Evolutionary conservation across 2,329 filamentous ascomycete species (phyloP).

Genomic region (Exophiala phaeomuriformis): DNA sequence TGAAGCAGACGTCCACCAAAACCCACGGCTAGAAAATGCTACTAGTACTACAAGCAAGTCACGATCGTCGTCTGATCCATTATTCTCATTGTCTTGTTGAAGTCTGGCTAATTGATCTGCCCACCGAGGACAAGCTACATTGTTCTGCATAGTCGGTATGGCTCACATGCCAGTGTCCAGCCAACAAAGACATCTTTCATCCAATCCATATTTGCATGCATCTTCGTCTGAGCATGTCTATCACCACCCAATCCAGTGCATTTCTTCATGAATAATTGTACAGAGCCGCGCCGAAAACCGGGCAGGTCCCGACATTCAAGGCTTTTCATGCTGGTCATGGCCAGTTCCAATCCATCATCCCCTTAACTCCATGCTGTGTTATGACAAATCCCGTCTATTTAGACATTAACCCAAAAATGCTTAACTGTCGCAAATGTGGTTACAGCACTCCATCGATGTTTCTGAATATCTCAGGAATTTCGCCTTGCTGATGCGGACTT

Average conservation of each 20-base stretch:
- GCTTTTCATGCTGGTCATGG: slow-evolving; percentile 8
- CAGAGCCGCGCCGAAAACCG: slow-evolving; percentile 4
- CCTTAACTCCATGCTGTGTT: slow-evolving; percentile 22
- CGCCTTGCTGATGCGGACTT: slow-evolving; percentile 27
- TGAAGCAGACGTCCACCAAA: neutral
- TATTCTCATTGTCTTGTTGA: too few relatives aligned
- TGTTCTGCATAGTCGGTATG: neutral
- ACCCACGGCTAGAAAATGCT: too few relatives aligned
- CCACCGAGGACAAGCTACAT: neutral
- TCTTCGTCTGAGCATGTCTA: neutral
- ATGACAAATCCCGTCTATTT: slow-evolving; percentile 11
- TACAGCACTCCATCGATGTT: slow-evolving; percentile 28
- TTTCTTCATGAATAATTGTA: slow-evolving; percentile 20
- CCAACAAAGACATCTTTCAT: neutral
- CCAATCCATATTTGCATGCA: slow-evolving; percentile 6
- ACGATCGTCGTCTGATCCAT: too few relatives aligned
- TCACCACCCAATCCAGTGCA: slow-evolving; percentile 6
- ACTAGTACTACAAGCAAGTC: too few relatives aligned
- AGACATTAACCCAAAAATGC: slow-evolving; percentile 20
- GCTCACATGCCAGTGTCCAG: neutral
- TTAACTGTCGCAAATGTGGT: slow-evolving; percentile 6
- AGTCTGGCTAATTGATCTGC: neutral
- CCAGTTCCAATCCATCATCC: slow-evolving; percentile 7
- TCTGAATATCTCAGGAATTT: slow-evolving; percentile 24
- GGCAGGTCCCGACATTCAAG: neutral